Conservation (phyloP, 2,329 filamentous ascomycete genomes). For the Scytalidium lignicola region DNA sequence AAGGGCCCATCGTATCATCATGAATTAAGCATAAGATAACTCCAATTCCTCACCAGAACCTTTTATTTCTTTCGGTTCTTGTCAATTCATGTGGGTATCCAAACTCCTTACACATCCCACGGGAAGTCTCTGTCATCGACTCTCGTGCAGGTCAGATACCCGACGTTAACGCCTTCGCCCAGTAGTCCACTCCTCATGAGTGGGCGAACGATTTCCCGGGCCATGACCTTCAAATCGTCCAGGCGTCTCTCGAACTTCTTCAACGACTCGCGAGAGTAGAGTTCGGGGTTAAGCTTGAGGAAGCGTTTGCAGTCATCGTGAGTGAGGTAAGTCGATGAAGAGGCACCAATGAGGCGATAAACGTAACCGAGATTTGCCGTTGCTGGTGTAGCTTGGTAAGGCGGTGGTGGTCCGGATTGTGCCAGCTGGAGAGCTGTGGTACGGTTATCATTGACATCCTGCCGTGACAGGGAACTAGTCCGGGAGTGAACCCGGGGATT, state of each 20-base stretch:
- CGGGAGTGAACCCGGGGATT: constrained; percentile 9
- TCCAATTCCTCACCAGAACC: too few relatives aligned
- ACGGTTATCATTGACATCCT: constrained; percentile 18
- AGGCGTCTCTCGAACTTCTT: constrained; percentile 80
- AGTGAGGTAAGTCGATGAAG: constrained; percentile 59
- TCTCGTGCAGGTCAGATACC: constrained; percentile 61
- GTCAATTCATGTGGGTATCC: too few relatives aligned
- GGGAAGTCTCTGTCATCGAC: constrained; percentile 58
- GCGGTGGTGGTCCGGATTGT: constrained; percentile 24
- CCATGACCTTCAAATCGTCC: constrained; percentile 82
- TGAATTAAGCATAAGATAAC: too few relatives aligned
- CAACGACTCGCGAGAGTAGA: constrained; percentile 83
- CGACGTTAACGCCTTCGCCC: constrained; percentile 57
- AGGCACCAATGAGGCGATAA: constrained; percentile 69
- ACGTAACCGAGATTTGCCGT: constrained; percentile 63
- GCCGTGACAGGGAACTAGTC: constrained; percentile 8
- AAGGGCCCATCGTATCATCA: too few relatives aligned
- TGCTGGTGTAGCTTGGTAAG: constrained; percentile 36
- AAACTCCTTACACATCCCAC: constrained; percentile 40
- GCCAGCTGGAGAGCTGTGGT: constrained; percentile 26
- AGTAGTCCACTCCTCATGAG: constrained; percentile 83
- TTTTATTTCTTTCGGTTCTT: too few relatives aligned
- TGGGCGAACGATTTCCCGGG: constrained; percentile 75
- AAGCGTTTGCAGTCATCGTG: constrained; percentile 91
- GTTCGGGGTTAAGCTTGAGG: constrained; percentile 73